Conservation (phyloP, 2,329 filamentous ascomycete genomes). For the Hirsutella thompsonii region DNA sequence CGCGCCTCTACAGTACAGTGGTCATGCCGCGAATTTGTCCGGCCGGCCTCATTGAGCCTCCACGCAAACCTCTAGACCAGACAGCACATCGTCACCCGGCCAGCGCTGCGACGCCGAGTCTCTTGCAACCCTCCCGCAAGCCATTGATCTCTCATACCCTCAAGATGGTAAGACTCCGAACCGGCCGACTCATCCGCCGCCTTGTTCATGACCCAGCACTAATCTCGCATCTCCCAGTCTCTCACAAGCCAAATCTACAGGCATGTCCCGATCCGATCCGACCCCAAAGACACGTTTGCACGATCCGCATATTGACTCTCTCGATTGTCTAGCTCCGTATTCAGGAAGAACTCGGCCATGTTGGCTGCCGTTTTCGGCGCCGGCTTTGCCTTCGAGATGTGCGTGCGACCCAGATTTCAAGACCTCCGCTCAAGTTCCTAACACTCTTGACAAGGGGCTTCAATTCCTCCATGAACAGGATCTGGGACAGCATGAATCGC, state of each 20-base stretch:
- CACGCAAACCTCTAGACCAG: not conserved
- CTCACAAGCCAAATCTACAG: conserved; percentile 24
- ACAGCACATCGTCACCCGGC: conserved; percentile 12
- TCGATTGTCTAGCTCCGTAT: conserved; percentile 49
- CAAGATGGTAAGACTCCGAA: conserved; percentile 22
- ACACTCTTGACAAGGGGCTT: conserved; percentile 49
- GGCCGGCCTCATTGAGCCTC: conserved; percentile 1
- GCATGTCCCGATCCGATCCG: conserved; percentile 18
- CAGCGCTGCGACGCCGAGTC: conserved; percentile 14
- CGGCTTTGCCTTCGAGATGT: conserved; percentile 93
- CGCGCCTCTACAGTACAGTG: no score
- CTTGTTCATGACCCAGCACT: conserved; percentile 10
- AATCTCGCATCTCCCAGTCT: conserved; percentile 24
- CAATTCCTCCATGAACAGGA: conserved; percentile 65
- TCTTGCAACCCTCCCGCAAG: conserved; percentile 11
- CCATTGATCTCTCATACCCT: conserved; percentile 17
- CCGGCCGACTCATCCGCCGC: not conserved
- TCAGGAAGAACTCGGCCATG: conserved; percentile 82
- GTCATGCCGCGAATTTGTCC: conserved; percentile 15
- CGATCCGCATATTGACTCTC: conserved; percentile 13
- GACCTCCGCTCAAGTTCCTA: not conserved
- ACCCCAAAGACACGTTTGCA: conserved; percentile 5
- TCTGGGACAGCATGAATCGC: conserved; percentile 87
- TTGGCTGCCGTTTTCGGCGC: conserved; percentile 72
- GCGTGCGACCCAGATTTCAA: conserved; percentile 17